These are phyloP conservation scores for Boletus hoseneyae DNA, from an alignment of 1,284 basidiomycete genomes.

Conservation along the genomic window DNA sequence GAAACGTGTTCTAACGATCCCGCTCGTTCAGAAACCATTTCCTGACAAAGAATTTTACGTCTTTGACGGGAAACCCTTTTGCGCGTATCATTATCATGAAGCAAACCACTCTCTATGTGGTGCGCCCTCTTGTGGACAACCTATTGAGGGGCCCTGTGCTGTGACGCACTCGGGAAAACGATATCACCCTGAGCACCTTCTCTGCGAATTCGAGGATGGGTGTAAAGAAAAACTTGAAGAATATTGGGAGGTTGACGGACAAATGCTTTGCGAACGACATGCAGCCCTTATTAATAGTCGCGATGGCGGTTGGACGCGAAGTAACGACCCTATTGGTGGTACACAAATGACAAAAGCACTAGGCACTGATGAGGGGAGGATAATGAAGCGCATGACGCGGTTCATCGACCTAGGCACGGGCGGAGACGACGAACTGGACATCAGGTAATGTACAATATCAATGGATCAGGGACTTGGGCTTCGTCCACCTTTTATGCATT, in stretches of 20 bases:
- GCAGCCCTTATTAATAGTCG: slow-evolving; percentile 35
- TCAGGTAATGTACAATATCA: slow-evolving; percentile 30
- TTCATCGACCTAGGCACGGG: slow-evolving; percentile 53
- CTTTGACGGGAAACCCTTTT: slow-evolving; percentile 80
- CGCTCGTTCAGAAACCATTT: slow-evolving; percentile 66
- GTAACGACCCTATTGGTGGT: slow-evolving; percentile 12
- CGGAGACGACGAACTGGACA: slow-evolving; percentile 29
- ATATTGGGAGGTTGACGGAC: slow-evolving; percentile 83
- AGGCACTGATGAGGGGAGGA: slow-evolving; percentile 40
- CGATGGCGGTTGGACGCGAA: slow-evolving; percentile 17
- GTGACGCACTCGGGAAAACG: slow-evolving; percentile 72
- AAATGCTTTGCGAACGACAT: slow-evolving; percentile 81
- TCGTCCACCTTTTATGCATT: slow-evolving; percentile 6
- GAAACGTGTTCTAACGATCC: slow-evolving; percentile 4
- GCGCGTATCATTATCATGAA: slow-evolving; percentile 88
- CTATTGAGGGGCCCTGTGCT: slow-evolving; percentile 89
- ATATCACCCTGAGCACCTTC: slow-evolving; percentile 83
- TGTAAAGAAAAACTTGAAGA: slow-evolving; percentile 65
- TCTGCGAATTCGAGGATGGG: slow-evolving; percentile 60
- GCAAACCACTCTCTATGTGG: slow-evolving; percentile 84
- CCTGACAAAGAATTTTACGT: slow-evolving; percentile 88
- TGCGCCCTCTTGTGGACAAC: slow-evolving; percentile 71
- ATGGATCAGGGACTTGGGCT: slow-evolving; percentile 17
- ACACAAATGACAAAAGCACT: slow-evolving; percentile 27
- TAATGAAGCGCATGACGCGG: slow-evolving; percentile 61